Evolutionary conservation across 371 early-diverging fungal species (phyloP), one percentile per base, ranked within the genome.

Genomic region (Rhizopus arrhizus): DNA sequence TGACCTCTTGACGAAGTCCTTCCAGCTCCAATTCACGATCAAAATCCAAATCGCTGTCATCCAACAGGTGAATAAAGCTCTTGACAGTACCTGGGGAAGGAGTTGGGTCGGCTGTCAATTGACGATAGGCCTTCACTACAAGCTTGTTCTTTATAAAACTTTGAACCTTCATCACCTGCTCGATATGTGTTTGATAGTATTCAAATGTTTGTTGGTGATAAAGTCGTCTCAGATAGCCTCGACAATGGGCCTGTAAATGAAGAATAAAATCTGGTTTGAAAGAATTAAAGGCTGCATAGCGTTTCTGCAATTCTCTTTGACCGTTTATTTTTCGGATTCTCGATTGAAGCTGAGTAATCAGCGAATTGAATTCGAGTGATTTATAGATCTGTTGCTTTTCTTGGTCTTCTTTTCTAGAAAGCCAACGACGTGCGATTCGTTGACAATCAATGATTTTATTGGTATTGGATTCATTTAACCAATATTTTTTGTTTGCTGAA

Each of bases 21-120:
- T 99, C 97, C 38, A 97, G 77, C 35, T 90, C 94, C 28, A 90
- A 66, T 72, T 98, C 98, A 60, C 94, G 89, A 64, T 96, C 93
- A 69, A 94, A 92, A 63, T 98, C 98, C 53, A 89, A 83, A 59
- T 94, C 94, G 22, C 87, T 90, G 68, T 96, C 94, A 61, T 95
- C 94, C 48, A 98, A 76, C 33, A 97, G 73, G 55, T 96, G 91
- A 28, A 94, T 80, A 68, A 95, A 98, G 49, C 87, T 89, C 67
- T 92, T 92, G 34, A 97, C 82, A 5, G 87, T 90, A 35, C 88
- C 79, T 53, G 91, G 73, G 0, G 92, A 85, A 35, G 96, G 94
- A 59, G 89, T 90, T 15, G 81, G 79, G 58, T 89, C 83, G 13
- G 87, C 84, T 0, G 89, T 88, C 64, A 96, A 74, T 42, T 87